Evolutionary conservation across 805 yeast genomes (phyloP), one percentile per base, ranked within the genome.

Genomic region (Wickerhamiella kazuoi): DNA sequence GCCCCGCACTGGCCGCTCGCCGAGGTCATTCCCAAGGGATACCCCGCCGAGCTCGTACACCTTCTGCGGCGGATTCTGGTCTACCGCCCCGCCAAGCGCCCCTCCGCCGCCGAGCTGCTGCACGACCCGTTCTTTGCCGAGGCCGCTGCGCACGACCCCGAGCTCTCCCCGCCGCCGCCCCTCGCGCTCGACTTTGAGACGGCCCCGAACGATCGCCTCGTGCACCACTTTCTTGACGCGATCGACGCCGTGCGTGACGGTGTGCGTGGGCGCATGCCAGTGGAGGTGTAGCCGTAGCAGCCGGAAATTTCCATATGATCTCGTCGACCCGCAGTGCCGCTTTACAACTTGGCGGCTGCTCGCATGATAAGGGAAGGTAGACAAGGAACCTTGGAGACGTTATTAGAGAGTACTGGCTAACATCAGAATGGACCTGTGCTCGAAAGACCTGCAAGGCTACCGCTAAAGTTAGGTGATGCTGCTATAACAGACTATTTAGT

Each of bases 101-200:
- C 63, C 20, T 64, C 64, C 0, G 79, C 79, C 1, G 66, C 64
- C 2, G 62, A 69, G 44, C 71, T 79, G 1, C 52, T 86, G 11
- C 57, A 60, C 4, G 83, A 79, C 50, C 61, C 63, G 1, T 80
- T 68, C 50, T 61, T 83, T 7, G 52, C 49, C 11, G 50, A 57
- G 2, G 71, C 81, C 6, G 64, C 87, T 46, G 68, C 70, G 44
- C 40, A 49, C 0, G 61, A 62, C 13, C 74, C 71, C 39, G 94
- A 80, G 52, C 71, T 78, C 0, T 55, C 39, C 2, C 67, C 77
- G 41, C 51, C 53, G 2, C 57, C 60, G 8, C 57, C 62, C 2
- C 79, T 83, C 50, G 76, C 78, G 50, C 79, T 78, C 49, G 66
- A 72, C 24, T 80, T 77, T 54, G 95, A 84, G 50, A 53, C 57